Percentiles rank a stretch among this genome's conserved stretches.
Evolutionary conservation across 495 filamentous ascomycete genomes (phyloP).

Genomic region (Sordaria brevicollis): DNA sequence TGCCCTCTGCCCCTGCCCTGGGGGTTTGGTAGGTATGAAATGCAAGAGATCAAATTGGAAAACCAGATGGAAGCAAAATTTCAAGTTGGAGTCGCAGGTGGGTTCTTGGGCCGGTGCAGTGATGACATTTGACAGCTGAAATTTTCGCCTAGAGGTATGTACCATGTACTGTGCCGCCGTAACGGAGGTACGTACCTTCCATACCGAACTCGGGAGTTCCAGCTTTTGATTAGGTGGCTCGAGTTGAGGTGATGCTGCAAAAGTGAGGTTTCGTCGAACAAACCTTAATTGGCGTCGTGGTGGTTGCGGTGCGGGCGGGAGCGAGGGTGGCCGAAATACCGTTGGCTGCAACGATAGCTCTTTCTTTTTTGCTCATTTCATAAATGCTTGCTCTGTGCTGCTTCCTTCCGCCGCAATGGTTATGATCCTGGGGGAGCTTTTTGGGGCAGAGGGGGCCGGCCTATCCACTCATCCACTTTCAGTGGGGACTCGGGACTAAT

Average conservation of each 20-base stretch:
- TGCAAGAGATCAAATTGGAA: background rate
- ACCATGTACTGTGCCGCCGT: too few species aligned
- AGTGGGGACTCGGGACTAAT: background rate
- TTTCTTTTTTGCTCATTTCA: background rate
- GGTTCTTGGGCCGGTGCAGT: background rate
- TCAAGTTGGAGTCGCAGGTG: background rate
- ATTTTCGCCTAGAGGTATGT: background rate
- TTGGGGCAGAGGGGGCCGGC: background rate
- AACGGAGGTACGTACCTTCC: too few species aligned
- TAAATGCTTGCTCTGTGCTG: background rate
- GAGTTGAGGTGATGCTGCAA: background rate
- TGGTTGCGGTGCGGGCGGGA: background rate
- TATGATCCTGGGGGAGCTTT: background rate
- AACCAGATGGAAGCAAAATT: background rate
- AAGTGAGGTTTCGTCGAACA: background rate
- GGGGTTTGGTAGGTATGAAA: background rate
- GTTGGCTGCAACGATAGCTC: background rate
- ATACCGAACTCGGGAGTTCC: background rate
- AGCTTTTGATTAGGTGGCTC: background rate
- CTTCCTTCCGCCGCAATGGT: background rate
- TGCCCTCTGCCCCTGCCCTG: background rate
- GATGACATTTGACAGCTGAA: background rate
- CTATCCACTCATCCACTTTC: background rate
- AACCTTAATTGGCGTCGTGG: background rate
- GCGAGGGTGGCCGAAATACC: background rate